phyloP scores from a whole-genome alignment of 2,329 filamentous ascomycete species.

The Alternaria tenuissima region DNA sequence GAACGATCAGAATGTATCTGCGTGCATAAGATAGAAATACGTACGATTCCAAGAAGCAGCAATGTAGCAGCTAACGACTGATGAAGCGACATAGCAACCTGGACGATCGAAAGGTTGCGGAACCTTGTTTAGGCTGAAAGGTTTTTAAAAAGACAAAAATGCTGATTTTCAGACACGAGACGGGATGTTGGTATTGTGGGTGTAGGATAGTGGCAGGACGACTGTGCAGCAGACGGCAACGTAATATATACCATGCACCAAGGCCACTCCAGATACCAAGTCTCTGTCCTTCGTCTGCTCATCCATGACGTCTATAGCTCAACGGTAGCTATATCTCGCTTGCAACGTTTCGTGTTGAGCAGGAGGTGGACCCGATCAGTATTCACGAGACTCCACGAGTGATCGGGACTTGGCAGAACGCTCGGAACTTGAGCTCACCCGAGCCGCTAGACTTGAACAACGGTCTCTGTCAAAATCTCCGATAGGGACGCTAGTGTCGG shows the following conservation, averaged over 20 bases:
- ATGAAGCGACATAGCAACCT: neutral
- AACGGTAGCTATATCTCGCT: neutral
- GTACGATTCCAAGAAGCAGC: neutral
- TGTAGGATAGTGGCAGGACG: neutral
- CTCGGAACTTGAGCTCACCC: neutral
- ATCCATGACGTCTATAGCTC: too few species aligned
- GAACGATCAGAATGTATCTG: neutral
- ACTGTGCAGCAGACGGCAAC: neutral
- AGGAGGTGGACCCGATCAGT: neutral
- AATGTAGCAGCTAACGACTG: neutral
- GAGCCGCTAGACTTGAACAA: neutral
- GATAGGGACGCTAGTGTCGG: conserved; percentile 35
- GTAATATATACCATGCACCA: neutral
- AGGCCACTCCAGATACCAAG: neutral
- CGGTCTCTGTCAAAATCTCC: neutral
- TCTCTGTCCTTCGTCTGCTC: neutral
- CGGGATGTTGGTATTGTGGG: neutral
- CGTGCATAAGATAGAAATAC: neutral
- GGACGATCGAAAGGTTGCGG: too few species aligned
- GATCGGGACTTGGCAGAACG: neutral
- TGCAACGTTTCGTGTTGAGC: neutral
- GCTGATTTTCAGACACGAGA: too few species aligned
- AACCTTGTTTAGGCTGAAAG: too few species aligned
- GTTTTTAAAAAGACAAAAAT: too few species aligned
- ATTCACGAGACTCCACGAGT: neutral